phyloP scores from a whole-genome alignment of 2,329 filamentous ascomycete species.

The Pseudonectria foliicola region DNA sequence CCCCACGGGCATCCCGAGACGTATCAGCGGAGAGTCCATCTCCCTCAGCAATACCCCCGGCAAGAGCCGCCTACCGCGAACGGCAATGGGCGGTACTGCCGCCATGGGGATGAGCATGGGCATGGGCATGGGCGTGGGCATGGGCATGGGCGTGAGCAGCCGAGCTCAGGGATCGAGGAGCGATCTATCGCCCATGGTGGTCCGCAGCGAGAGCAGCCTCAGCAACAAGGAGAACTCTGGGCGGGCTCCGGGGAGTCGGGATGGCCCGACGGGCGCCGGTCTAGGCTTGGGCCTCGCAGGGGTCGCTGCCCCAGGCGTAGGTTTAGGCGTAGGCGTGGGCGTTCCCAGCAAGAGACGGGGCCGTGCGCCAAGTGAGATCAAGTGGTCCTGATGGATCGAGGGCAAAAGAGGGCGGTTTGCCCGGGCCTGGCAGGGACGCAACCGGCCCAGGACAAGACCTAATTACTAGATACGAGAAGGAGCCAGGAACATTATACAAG shows the following conservation, averaged over 20 bases:
- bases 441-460: background rate
- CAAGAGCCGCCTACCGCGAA: slow-evolving; percentile 35
- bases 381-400: slow-evolving; percentile 16
- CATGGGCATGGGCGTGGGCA: slow-evolving; percentile 11
- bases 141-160: too few species aligned
- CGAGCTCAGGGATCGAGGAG: slow-evolving; percentile 1
- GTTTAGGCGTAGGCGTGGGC: slow-evolving; percentile 3
- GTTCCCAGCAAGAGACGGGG: slow-evolving; percentile 18
- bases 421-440: too few species aligned
- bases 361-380: slow-evolving; percentile 20
- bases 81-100: slow-evolving; percentile 25
- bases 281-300: slow-evolving; percentile 12
- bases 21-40: slow-evolving; percentile 35
- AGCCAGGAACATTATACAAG: background rate
- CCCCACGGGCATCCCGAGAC: slow-evolving; percentile 34
- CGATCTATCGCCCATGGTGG: slow-evolving; percentile 23
- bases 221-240: slow-evolving; percentile 33
- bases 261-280: slow-evolving; percentile 9
- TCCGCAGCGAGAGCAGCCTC: slow-evolving; percentile 32
- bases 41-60: slow-evolving; percentile 17
- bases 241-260: slow-evolving; percentile 17
- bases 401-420: background rate
- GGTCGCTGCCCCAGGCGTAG: slow-evolving; percentile 5
- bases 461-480: background rate
- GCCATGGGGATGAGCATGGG: slow-evolving; percentile 7